Evolutionary conservation across 2,329 filamentous ascomycete genomes (phyloP), one percentile per base, ranked within the genome.

Genomic region (Clarireedia monteithiana): DNA sequence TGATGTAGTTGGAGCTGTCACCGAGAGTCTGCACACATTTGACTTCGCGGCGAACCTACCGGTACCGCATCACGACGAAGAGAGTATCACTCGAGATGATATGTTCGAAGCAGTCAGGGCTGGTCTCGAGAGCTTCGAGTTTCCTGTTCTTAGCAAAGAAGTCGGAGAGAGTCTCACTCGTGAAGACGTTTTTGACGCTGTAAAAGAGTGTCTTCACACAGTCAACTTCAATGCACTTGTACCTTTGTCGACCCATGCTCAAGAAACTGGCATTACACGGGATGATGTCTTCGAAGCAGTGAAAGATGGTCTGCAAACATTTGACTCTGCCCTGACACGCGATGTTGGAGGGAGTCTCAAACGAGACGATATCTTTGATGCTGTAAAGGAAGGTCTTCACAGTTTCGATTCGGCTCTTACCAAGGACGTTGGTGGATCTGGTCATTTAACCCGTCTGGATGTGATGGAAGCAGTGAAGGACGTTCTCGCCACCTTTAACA

Each of bases 201-300:
- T 97, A 12, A 85, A 86, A 63, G 77, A 83, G 62, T 80, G 79
- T 4, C 72, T 86, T 15, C 70, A 71, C 30, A 74, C 71, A 2
- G 73, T 81, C 36, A 76, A 81, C 36, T 72, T 80, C 38, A 69
- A 74, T 55, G 67, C 57, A 44, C 62, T 40, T 58, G 66, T 53
- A 12, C 59, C 55, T 47, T 53, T 63, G 24, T 34, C 61, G 17
- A 63, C 95, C 48, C 50, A 48, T n/a, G 48, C 56, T 1, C 40
- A 36, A 23, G 57, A 89, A 34, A 73, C 72, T 6, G 73, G 75
- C 15, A 72, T 89, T 48, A 85, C 84, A 64, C 83, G 88, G 62
- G 89, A 96, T 45, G 89, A 95, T 58, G 88, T 97, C 36, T 80
- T 97, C 1, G 81, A 88, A 27, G 91, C 91, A 4, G 88, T 97